Evolutionary conservation across 2,329 filamentous ascomycete species (phyloP), one percentile per base, ranked within the genome.

Genomic region (Clathrospora elynae): DNA sequence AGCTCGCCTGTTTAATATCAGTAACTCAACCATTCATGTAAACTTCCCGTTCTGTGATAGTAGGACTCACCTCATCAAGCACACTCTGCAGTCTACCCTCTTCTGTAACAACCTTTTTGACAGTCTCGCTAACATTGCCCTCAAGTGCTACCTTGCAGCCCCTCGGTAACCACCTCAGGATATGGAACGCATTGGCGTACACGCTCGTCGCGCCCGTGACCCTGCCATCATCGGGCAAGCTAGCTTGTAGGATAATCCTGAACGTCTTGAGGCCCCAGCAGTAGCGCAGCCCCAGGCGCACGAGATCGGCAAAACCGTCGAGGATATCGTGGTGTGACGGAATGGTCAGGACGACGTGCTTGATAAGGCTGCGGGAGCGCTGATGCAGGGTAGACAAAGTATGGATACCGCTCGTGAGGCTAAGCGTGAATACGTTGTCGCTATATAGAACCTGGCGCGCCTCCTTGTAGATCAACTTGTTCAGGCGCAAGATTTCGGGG

Each of bases 181-280:
- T 75, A 44, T 75, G 73, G 43, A 76, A 76, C 0, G 73, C 73
- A 42, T 75, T 75, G 10, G 72, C 73, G 42, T 75, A 75, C 6
- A 75, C 71, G 16, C 69, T 73, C 3, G 68, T 72, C 17, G 71
- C 69, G 6, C 67, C 65, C 1, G 38, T 47, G 7, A 50, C 35
- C 6, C 46, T 23, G n/a, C 54, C 49, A 19, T 68, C 66, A 26
- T 64, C 62, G 0, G 66, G 65, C 12, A 70, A 46, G 26, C 56
- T 57, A 3, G 57, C 50, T 13, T 64, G 70, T 33, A 75, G 61
- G 12, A 67, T 59, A 18, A 76, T 71, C 23, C 67, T 68, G 35
- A 75, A 67, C 1, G 55, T 70, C 51, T 71, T 68, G 22, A 76
- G 50, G 3, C 73, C 71, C 64, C 72, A 74, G 57, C 73, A 75